A percentile compares a stretch with the other conserved stretches of the same genome.
phyloP scores from a whole-genome alignment of 768 basidiomycete genomes.

The Kwoniella europaea region DNA sequence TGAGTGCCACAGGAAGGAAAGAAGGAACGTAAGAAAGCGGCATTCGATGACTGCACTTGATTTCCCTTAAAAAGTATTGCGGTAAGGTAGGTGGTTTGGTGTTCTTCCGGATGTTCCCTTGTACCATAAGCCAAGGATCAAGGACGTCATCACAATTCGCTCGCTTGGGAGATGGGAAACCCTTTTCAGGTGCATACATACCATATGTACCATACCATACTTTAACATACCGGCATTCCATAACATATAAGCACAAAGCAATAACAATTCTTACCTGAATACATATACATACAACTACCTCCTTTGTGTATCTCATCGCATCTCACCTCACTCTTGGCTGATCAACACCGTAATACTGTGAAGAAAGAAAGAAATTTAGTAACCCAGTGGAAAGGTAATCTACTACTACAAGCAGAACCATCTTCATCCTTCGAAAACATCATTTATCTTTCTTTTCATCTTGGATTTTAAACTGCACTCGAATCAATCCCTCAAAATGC shows the following conservation, averaged over 20 bases:
- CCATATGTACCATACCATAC: background rate
- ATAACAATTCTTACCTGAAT: background rate
- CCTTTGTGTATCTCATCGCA: background rate
- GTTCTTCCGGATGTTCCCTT: background rate
- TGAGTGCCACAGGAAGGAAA: background rate
- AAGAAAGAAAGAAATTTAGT: no score
- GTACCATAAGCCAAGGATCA: background rate
- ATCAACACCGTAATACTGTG: no score
- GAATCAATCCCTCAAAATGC: slow-evolving; percentile 24
- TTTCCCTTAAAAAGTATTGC: background rate
- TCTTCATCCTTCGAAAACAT: no score
- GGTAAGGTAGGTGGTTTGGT: background rate
- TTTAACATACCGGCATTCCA: background rate
- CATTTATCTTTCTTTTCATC: no score
- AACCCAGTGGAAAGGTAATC: no score
- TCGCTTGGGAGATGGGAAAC: background rate
- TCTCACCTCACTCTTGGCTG: background rate
- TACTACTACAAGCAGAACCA: no score
- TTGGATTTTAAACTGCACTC: no score
- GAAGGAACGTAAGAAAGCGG: background rate
- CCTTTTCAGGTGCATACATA: no score
- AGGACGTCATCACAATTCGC: background rate
- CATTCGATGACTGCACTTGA: background rate
- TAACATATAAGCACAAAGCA: background rate
- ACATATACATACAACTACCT: background rate